These are phyloP conservation scores for Onygenales sp. DNA, from an alignment of 2,329 filamentous ascomycete species.

Conservation along the genomic window DNA sequence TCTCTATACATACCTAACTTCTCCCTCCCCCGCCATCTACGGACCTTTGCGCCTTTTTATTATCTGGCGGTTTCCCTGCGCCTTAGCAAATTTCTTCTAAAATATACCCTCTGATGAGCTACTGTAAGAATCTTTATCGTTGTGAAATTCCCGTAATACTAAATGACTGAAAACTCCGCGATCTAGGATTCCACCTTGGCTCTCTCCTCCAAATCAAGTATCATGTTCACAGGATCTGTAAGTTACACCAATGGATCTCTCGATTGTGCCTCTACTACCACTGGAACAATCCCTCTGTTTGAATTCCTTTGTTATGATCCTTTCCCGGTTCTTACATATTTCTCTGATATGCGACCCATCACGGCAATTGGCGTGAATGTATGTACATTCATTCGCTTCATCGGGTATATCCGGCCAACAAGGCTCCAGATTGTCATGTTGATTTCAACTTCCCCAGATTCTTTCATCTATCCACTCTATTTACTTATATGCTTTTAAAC, in stretches of 20 bases:
- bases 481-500: not conserved
- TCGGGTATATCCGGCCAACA: not conserved
- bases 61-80: too few relatives aligned
- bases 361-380: not conserved
- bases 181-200: too few relatives aligned
- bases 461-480: not conserved
- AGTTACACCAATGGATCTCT: constrained; percentile 8
- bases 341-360: not conserved
- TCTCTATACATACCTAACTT: too few relatives aligned
- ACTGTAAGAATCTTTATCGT: too few relatives aligned
- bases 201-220: constrained; percentile 2
- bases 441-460: not conserved
- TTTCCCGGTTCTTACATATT: not conserved
- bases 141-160: too few relatives aligned
- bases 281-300: not conserved
- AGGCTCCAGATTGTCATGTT: too few relatives aligned
- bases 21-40: too few relatives aligned
- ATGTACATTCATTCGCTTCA: not conserved
- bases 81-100: too few relatives aligned
- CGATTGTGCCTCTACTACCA: not conserved
- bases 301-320: not conserved
- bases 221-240: constrained; percentile 29
- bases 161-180: not conserved
- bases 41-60: too few relatives aligned
- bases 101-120: too few relatives aligned